Base-by-base conservation (phyloP, 2,329 filamentous ascomycete genomes). In the Phoma sp. region DNA sequence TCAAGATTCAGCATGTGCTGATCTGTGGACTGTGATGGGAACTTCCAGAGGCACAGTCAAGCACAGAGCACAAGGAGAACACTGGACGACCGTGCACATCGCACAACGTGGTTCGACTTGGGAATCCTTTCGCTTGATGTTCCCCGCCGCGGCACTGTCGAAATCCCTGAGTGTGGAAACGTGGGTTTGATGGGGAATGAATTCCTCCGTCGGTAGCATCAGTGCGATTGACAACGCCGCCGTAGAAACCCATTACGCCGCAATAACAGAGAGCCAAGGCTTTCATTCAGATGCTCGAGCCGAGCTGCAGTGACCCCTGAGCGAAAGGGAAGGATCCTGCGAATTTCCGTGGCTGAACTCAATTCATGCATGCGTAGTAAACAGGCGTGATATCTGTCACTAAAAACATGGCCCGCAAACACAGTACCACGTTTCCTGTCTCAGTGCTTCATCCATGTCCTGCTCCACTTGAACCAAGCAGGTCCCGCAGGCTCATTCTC, bases 381-480 rank as follows among this genome's bases (percentile, higher is more conserved):
- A 39, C 11, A 28, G 34, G 11, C 20, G 39, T 18, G 21, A 33
- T 49, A 23, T 40, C 21, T 46, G 39, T 18, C 40, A 34, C 45
- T 25, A 21, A 28, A 21, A 40, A 36, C 45, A 43, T 28, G 32
- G 26, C 39, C 51, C 46, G 28, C 39, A 53, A 28, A 45, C 26
- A 48, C 45, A 54, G 39, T 42, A 45, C 39, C 51, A 54, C 45
- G 43, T 45, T 48, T 43, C 39, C 45, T 45, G 45, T 49, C 40
- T 45, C 34, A 28, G 32, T 20, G 14, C 15, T 20, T 14, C 20
- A 26, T 25, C 51, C 32, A 28, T 36, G 32, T 34, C 18, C 26
- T 39, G 38, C 39, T 54, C 45, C 45, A 38, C 37, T 48, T 38
- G 15, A 11, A 37, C 14, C 51, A 34, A 29, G 30, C 18, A 20